Conservation (phyloP, 208 protist species). For the Leishmania lainsoni region DNA sequence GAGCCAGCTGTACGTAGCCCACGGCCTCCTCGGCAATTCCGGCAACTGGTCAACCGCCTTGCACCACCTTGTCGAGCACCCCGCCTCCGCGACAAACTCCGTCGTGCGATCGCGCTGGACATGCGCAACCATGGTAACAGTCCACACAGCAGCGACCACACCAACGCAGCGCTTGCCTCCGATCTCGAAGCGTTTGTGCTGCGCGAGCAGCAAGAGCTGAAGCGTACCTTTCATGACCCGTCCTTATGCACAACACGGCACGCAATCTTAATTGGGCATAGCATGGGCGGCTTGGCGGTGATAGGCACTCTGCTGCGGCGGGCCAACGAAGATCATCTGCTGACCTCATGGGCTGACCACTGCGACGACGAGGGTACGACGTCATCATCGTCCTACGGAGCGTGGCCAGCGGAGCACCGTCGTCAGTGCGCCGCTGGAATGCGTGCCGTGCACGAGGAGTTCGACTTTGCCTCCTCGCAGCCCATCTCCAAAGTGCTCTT, state of each 20-base stretch:
- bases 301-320: slow-evolving; percentile 75
- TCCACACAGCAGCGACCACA: slow-evolving; percentile 58
- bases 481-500: slow-evolving; percentile 56
- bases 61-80: slow-evolving; percentile 48
- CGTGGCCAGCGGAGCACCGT: slow-evolving; percentile 30
- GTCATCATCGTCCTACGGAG: slow-evolving; percentile 1
- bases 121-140: slow-evolving; percentile 89
- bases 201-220: slow-evolving; percentile 35
- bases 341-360: slow-evolving; percentile 31
- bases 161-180: slow-evolving; percentile 63
- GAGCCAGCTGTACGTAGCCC: slow-evolving; percentile 62
- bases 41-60: slow-evolving; percentile 77
- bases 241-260: slow-evolving; percentile 18
- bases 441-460: slow-evolving; percentile 60
- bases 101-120: slow-evolving; percentile 59
- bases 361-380: slow-evolving; percentile 8
- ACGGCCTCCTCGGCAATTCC: slow-evolving; percentile 79
- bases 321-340: slow-evolving; percentile 65
- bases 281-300: slow-evolving; percentile 84
- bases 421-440: slow-evolving; percentile 40
- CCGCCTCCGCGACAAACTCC: slow-evolving; percentile 40
- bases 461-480: slow-evolving; percentile 49
- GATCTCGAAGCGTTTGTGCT: slow-evolving; percentile 74
- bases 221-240: slow-evolving; percentile 9
- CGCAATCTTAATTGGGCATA: slow-evolving; percentile 81